Base-by-base conservation (phyloP, 2,329 filamentous ascomycete genomes). In the Aureobasidium sp. region DNA sequence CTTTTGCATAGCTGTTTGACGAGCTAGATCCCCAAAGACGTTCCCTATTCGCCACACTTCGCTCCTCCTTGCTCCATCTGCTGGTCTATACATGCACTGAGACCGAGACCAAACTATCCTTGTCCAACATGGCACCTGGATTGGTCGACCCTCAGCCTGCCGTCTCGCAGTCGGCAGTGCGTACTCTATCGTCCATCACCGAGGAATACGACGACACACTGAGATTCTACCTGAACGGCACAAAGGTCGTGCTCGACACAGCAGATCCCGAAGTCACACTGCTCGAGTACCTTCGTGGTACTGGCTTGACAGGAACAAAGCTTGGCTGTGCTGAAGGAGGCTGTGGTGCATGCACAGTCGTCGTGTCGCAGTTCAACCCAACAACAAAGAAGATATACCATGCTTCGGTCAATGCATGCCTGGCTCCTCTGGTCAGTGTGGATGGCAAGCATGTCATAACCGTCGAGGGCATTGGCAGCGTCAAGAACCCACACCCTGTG, bases 361-460 rank as follows among this genome's bases (percentile, higher is more conserved):
- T 99, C 34, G 83, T 99, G 44, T 96, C 91, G 65, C 92, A 97
- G 74, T 87, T 88, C 71, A 97, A 97, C 71, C 91, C 91, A 1
- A 96, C 91, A 3, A 97, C 92, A 6, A 90, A 90, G 70, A 84
- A 89, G 72, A 90, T 97, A 68, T 97, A 97, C 71, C 93, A 99
- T 79, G 94, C 94, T 62, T 95, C 90, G 59, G 90, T 97, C 63
- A 99, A 99, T 73, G 94, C 94, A 45, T 99, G 94, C 73, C 80
- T 99, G 58, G 93, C 94, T 11, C 94, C 94, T 7, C 81, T 99
- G 50, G 89, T 91, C 67, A 96, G 91, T 69, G 84, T 97, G 47
- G 94, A 97, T 73, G 94, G 94, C 48, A 99, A 99, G 74, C 94
- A 99, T 82, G 91, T 97, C 70, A 92, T 99, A 71, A 99, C 94